Base-by-base conservation (phyloP, 208 protist species). In the Wallacemonas sp. region DNA sequence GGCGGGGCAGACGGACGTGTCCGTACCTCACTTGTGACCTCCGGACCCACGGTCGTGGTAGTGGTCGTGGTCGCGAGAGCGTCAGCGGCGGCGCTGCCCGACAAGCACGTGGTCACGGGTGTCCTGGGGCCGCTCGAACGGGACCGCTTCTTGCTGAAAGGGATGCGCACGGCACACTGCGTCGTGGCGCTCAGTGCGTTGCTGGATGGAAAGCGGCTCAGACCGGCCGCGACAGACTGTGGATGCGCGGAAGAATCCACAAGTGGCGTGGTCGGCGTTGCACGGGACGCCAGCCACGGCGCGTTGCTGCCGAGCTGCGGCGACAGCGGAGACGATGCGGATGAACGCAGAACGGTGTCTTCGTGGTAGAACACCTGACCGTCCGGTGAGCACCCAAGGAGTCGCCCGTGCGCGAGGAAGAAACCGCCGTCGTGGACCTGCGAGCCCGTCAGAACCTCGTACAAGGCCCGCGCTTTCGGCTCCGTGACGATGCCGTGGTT, bases 361-460 rank as follows among this genome's bases (percentile, higher is more conserved):
- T 65, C 61, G 44, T 71, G 12, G 38, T 76, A 74, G 69, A 85
- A 85, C 17, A 92, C 78, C 11, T 70, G 65, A 2, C 92, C 92
- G 43, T 96, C 92, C 1, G 92, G 92, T 0, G 92, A 95, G 71
- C 88, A 94, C 19, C 82, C 92, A 0, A 96, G 70, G 3, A 93
- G 36, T 16, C 77, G 41, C 12, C 88, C 85, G 9, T 47, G 47
- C 5, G 80, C 82, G 2, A 90, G 49, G 36, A 91, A 95, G 41
- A 96, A 96, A 30, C 92, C 88, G 6, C 92, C 92, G 23, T 94
- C 78, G 62, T 81, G 61, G 26, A 95, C 88, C 29, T 70, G 11
- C 33, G 58, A 69, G 1, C 85, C 85, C 0, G 87, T 92, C n/a
- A 94, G 68, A 8, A 95, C 32, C 61, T 96, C 92, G 71, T 96